Base-by-base conservation (phyloP, 78 protist genomes). In the Protostelium mycophagum region DNA sequence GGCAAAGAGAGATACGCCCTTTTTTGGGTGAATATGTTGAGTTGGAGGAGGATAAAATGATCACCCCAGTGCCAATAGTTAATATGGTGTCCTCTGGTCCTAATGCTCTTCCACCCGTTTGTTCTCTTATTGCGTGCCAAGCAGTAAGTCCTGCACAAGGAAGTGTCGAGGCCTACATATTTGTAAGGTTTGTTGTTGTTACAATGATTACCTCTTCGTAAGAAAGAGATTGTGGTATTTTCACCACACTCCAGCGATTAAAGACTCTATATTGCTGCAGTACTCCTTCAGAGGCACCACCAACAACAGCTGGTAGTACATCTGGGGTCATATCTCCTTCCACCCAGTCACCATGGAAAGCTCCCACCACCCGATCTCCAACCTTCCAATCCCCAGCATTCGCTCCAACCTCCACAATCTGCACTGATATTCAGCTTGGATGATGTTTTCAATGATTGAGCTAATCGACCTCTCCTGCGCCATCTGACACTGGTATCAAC, bases 111-210 rank as follows among this genome's bases (percentile, higher is more conserved):
- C 73, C 73, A 16, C 31, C 73, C 73, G 73, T 51, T 16, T 51
- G 73, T 51, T 51, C 73, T 51, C 73, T 35, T 34, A 88, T 36
- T 23, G 90, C 86, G 0, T 88, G 90, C 37, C 84, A 88, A 29
- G 90, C 90, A 0, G 90, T 88, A 31, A 88, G 38, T 88, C 87
- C 90, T 0, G 90, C 90, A 63, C 83, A 83, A 35, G 90, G 90
- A 16, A 51, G 73, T 5, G 73, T 51, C 31, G 73, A 51, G 5
- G 73, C 73, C 73, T 51, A 16, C 73, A 51, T 16, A 16, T 25
- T 16, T 51, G 31, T 25, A 16, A 25, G 5, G 31, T 51, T 16
- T 16, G 16, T 51, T 16, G 16, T 5, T 25, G 73, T 5, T 51
- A 88, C 31, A 5, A 84, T 87, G n/a, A 51, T 34, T 0, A 88